Evolutionary conservation across 139 green algal genomes (phyloP), one percentile per base, ranked within the genome.

Genomic region (Pseudopediastrum boryanum): DNA sequence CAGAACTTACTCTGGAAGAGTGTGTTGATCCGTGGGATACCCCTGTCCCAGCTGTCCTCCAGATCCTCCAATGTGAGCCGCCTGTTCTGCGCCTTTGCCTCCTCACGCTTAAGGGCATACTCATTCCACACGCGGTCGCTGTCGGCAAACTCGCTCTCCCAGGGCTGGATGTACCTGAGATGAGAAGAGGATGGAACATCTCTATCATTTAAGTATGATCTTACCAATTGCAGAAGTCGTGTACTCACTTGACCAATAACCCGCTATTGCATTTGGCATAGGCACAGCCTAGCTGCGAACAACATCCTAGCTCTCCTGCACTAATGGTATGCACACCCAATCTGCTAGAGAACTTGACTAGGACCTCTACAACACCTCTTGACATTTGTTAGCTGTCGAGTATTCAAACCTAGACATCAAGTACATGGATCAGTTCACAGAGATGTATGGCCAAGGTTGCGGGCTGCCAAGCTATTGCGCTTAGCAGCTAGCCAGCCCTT

Each of bases 11-110:
- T 89, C 81, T 98, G 95, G 89, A 99, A 99, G 39, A 99, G 93
- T 36, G 97, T 99, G 90, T 99, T 99, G 93, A 99, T 98, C 78
- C 97, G 89, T 0, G 97, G 97, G 78, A 99, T 98, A 66, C 97
- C 97, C 54, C 97, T 91, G 90, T 99, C 97, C 97, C 97, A 99
- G 38, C 81, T 92, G 86, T 99, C 97, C 87, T 98, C 94, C 83
- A 98, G 87, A 78, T 98, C 94, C 86, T 98, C 94, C 69, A 97
- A 86, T 10, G 93, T 97, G 21, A 97, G 88, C 9, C 93, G 85
- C 29, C 93, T 77, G 84, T 91, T 91, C 80, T 89, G 84, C 27
- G 82, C 83, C 79, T 85, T 69, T 69, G 84, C 81, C 86, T 91
- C 87, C 80, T 89, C 87, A 83, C 90, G 91, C 89, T 99, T 99